Evolutionary conservation across 2,329 filamentous ascomycete genomes (phyloP), one percentile per base, ranked within the genome.

Genomic region (Sclerotinia nivalis): DNA sequence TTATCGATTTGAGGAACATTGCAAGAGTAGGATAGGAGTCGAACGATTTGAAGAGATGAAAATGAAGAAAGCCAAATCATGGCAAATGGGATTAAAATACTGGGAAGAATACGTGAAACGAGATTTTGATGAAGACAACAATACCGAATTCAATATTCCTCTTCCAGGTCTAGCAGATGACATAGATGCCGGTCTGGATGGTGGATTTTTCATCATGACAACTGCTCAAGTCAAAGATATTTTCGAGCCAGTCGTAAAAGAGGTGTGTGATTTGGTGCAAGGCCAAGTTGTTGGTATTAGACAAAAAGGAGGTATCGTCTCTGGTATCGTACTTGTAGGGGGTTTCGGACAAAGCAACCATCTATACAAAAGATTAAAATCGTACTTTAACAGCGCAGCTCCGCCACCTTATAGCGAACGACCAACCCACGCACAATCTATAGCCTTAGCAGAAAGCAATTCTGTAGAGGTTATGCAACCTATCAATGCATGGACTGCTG

Each of bases 61-160:
- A 77, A 79, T 87, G 66, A 92, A 91, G 80, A 93, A 93, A 79
- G 86, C 86, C 4, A 93, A 92, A 80, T 92, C 89, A 0, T 94
- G 91, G 91, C 91, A 90, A 78, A 90, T 90, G 88, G 92, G 89
- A 2, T 82, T 94, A 65, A 86, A 88, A 69, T 93, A 93, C 77
- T 95, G 93, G 79, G 92, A 95, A 76, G 91, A 94, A 77, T 93
- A 93, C 77, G 91, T 95, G 20, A 95, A 95, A 80, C 86, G 92
- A 20, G 93, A 93, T 76, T 95, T 94, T 77, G 90, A 92, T 77
- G 89, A 92, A 75, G 90, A 93, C 60, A 91, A 93, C 76, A 87
- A 91, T 72, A 85, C 89, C 64, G 91, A 94, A 77, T 87, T 93
- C 70, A 93, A 93, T 70, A 86, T 94, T 5, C 91, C 91, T 83